A percentile compares a stretch with the other conserved stretches of the same genome.
Evolutionary conservation across 1,139 yeast species (phyloP).

Genomic region (Sugiyamaella paludigena): DNA sequence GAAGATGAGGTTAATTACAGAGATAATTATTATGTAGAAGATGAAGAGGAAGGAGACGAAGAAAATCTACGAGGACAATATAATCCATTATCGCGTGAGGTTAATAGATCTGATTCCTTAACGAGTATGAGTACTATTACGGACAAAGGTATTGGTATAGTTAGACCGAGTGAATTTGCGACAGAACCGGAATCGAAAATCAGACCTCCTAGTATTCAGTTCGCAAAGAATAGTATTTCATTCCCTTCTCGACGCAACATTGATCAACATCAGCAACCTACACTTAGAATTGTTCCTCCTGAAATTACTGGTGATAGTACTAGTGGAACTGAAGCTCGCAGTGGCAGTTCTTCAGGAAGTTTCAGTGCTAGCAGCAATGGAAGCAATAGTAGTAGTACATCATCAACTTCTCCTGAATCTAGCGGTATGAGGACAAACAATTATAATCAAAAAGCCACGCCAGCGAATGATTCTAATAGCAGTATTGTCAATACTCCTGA

Average conservation of each 20-base stretch:
- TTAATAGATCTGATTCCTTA: conserved; percentile 1
- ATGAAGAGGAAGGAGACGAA: not conserved
- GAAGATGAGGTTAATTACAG: conserved; percentile 5
- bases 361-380: no score
- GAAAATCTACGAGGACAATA: not conserved
- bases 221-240: not conserved
- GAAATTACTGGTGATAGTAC: not conserved
- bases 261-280: conserved; percentile 1
- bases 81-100: not conserved
- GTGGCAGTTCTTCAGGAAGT: not conserved
- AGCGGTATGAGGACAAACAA: not conserved
- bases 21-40: conserved; percentile 1
- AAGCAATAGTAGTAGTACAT: not conserved
- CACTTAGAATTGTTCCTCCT: conserved; percentile 1
- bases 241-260: not conserved
- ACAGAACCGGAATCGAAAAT: not conserved
- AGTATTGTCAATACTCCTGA: no score
- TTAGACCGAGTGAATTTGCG: not conserved
- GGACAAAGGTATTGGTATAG: not conserved
- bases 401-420: conserved; percentile 6
- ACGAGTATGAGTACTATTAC: conserved; percentile 3
- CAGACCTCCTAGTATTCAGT: conserved; percentile 4
- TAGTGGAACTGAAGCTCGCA: not conserved
- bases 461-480: not conserved
- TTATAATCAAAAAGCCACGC: not conserved